Evolutionary conservation across 257 asterid species (phyloP).

Genomic region (Sherardia arvensis): DNA sequence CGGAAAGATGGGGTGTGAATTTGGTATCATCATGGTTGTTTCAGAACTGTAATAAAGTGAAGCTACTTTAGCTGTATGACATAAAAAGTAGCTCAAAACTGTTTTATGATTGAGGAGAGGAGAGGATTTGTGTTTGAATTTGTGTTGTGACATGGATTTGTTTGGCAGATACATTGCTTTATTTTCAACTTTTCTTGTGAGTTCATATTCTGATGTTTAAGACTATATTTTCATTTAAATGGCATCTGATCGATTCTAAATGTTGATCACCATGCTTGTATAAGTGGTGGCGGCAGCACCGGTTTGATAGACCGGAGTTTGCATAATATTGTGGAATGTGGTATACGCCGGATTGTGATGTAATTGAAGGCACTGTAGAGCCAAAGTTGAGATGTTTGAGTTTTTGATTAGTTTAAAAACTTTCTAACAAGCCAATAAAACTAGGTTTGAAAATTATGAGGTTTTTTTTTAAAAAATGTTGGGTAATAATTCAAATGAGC

Average conservation of each 20-base stretch:
- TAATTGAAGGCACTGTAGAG: too few species aligned
- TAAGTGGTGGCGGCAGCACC: not conserved
- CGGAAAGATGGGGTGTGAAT: not conserved
- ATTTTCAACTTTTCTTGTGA: not conserved
- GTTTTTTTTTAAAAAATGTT: too few species aligned
- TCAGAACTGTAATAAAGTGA: not conserved
- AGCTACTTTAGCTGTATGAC: not conserved
- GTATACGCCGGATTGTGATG: too few species aligned
- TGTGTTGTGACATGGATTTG: not conserved
- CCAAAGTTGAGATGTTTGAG: too few species aligned
- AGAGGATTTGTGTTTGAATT: not conserved
- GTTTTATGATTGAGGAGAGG: constrained; percentile 4
- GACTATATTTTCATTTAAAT: not conserved
- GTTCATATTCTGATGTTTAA: not conserved
- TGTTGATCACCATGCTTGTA: not conserved
- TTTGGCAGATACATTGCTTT: not conserved
- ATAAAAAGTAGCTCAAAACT: not conserved
- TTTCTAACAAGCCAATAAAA: too few species aligned
- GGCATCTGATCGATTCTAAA: not conserved
- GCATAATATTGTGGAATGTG: not conserved
- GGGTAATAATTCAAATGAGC: too few species aligned
- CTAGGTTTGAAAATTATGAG: too few species aligned
- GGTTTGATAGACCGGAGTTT: not conserved
- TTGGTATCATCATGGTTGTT: not conserved
- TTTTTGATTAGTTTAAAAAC: too few species aligned